Evolutionary conservation across 2,329 filamentous ascomycete genomes (phyloP).

Genomic region (Fusarium chaquense): DNA sequence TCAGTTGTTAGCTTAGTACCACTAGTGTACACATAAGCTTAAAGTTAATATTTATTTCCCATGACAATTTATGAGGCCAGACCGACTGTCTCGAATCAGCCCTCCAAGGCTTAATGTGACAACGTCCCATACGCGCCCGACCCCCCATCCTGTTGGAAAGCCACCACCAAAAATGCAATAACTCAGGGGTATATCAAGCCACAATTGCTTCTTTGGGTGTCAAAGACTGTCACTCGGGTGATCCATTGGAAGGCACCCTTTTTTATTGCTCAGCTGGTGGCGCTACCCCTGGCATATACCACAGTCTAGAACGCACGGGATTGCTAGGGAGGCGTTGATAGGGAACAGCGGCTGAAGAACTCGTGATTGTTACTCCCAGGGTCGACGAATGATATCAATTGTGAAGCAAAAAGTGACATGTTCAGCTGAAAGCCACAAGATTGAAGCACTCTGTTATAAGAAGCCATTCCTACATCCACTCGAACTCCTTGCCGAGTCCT

Average conservation of each 20-base stretch:
- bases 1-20: neutral
- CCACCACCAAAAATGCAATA: neutral
- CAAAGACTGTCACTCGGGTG: neutral
- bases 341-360: neutral
- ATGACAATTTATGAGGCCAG: fast-evolving
- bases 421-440: neutral
- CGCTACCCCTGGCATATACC: neutral
- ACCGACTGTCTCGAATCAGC: neutral
- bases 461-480: neutral
- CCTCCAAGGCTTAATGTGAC: neutral
- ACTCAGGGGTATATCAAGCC: neutral
- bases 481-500: neutral
- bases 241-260: neutral
- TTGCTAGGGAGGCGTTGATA: neutral
- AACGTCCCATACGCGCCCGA: neutral
- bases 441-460: neutral
- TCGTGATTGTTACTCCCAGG: neutral
- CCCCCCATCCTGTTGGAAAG: neutral
- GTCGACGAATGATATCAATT: neutral
- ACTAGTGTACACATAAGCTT: neutral
- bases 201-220: neutral
- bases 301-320: neutral
- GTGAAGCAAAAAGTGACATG: neutral
- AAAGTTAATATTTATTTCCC: neutral
- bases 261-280: neutral